Conservation (phyloP, 2,329 filamentous ascomycete genomes). For the Diaporthe australafricana region DNA sequence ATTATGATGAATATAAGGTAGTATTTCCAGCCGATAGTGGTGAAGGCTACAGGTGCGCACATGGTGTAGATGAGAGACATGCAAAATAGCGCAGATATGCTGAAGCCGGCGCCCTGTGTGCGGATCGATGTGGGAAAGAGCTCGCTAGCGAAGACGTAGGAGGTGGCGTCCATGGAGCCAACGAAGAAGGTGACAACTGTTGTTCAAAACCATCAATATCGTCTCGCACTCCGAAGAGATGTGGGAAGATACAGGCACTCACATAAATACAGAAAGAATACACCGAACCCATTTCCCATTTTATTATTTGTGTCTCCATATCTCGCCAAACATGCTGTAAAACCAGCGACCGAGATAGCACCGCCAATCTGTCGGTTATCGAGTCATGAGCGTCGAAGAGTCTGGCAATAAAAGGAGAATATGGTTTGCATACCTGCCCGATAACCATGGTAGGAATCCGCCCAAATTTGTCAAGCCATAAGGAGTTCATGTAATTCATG, state of each 20-base stretch:
- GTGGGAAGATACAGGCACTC: neutral
- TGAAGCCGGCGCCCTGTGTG: conserved; percentile 13
- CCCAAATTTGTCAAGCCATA: conserved; percentile 24
- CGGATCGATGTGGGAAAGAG: conserved; percentile 11
- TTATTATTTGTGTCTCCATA: neutral
- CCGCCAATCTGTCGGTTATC: neutral
- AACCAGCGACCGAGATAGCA: neutral
- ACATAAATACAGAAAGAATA: conserved; percentile 3
- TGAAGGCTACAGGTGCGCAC: conserved; percentile 36
- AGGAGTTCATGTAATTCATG: conserved; percentile 26
- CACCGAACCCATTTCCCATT: neutral
- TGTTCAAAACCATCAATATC: neutral
- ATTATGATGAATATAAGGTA: conserved; percentile 38
- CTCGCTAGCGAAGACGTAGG: conserved; percentile 5
- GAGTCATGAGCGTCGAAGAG: neutral
- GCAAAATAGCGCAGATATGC: conserved; percentile 24
- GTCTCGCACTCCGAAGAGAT: neutral
- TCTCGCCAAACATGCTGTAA: neutral
- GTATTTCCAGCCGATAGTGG: conserved; percentile 33
- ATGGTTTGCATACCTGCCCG: neutral
- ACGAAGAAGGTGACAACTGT: conserved; percentile 14
- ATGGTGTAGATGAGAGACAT: conserved; percentile 31
- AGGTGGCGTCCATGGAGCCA: conserved; percentile 10
- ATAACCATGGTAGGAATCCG: neutral
- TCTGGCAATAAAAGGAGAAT: neutral